A percentile compares a stretch with the other conserved stretches of the same genome.
Evolutionary conservation across 2,329 filamentous ascomycete genomes (phyloP).

Genomic region (Hymenotorrendiella dingleyae): DNA sequence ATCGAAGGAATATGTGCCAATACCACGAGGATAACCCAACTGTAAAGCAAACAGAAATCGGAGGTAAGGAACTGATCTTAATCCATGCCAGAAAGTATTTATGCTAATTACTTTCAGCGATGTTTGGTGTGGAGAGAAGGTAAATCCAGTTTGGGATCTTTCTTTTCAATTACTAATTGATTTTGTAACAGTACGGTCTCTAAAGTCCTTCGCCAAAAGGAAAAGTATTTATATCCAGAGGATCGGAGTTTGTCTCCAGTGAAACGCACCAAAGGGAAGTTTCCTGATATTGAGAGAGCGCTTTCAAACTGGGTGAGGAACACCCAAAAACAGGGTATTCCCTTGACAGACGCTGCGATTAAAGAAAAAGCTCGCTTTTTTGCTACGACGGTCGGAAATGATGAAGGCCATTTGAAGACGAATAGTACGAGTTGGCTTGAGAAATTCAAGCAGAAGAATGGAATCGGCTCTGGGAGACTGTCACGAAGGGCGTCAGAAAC

Average conservation of each 20-base stretch:
- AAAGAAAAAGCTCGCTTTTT: conserved; percentile 80
- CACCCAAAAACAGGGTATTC: conserved; percentile 67
- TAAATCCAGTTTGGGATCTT: conserved; percentile 37
- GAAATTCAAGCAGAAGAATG: conserved; percentile 83
- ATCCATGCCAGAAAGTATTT: conserved; percentile 3
- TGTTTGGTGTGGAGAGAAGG: conserved; percentile 97
- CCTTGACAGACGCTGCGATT: conserved; percentile 74
- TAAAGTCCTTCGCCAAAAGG: conserved; percentile 89
- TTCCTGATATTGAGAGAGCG: conserved; percentile 86
- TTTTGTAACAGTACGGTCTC: conserved; percentile 76
- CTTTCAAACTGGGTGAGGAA: conserved; percentile 83
- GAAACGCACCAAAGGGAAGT: conserved; percentile 79
- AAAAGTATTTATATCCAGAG: conserved; percentile 82
- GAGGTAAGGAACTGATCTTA: conserved; percentile 49
- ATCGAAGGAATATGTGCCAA: conserved; percentile 87
- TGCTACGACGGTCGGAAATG: conserved; percentile 63
- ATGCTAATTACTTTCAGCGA: conserved; percentile 45
- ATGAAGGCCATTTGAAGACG: conserved; percentile 65
- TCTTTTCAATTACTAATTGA: conserved; percentile 16
- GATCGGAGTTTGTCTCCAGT: conserved; percentile 73
- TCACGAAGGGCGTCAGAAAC: conserved; percentile 56
- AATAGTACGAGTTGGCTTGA: conserved; percentile 79
- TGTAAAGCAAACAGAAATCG: conserved; percentile 94
- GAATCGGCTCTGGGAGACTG: conserved; percentile 34
- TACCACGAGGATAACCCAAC: conserved; percentile 87